Base-by-base conservation (phyloP, 257 asterid species). In the Cruciata laevipes region DNA sequence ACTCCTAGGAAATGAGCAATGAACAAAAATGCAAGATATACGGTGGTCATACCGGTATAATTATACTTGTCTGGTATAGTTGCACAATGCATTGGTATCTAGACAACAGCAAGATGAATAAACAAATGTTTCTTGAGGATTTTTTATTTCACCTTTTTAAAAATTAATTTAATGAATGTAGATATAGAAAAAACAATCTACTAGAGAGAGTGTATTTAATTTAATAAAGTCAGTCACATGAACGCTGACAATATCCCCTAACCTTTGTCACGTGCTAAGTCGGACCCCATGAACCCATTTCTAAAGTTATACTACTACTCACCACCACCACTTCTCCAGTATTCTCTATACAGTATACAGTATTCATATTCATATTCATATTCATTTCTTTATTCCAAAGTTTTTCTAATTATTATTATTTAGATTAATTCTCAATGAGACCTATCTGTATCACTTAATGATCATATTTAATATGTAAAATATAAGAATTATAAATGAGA, bases 231-330 rank as follows among this genome's bases (percentile, higher is more conserved):
- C 59, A 49, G 44, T 79, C 97, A 90, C 97, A 87, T 87, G 95
- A 75, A 77, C 70, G 81, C 91, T 86, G 95, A 82, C 91, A 85
- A 73, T 73, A 74, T 76, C 80, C 76, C 78, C 76, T 81, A 84
- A 74, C 77, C 92, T 85, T 85, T 74, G 75, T 82, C 96, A 89
- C 91, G 89, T 89, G 97, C 86, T 77, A 75, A 87, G 86, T 81
- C 76, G 94, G 85, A 78, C 83, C 84, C 88, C 89, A 80, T 69
- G 72, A 79, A 82, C 17, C 84, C 72, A 69, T 68, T 74, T 55
- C 11, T 58, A 69, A 69, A 56, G 63, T 40, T 7, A 27, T 56
- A 18, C n/a, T n/a, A n/a, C n/a, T n/a, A n/a, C 55, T 9, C 49
- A 13, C 56, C 52, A 60, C 37, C 31, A 24, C 63, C 32, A 16